Evolutionary conservation across 2,329 filamentous ascomycete genomes (phyloP).

Genomic region (Neofusicoccum ribis): DNA sequence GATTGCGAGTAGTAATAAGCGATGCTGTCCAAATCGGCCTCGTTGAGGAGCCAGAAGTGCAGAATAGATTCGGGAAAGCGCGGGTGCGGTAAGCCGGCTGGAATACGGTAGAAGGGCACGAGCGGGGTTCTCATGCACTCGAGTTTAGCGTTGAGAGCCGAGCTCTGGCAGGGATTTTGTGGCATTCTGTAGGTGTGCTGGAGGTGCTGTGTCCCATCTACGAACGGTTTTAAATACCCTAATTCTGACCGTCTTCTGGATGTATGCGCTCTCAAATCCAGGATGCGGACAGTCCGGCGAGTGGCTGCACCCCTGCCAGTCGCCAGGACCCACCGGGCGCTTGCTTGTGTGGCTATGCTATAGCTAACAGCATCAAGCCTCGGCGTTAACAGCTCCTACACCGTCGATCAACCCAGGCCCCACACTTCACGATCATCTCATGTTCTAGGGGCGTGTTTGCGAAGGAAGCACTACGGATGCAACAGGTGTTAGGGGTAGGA

Average conservation of each 20-base stretch:
- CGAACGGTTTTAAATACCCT: not conserved
- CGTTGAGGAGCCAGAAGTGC: constrained; percentile 74
- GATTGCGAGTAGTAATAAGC: constrained; percentile 74
- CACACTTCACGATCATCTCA: no score
- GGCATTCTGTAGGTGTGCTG: not conserved
- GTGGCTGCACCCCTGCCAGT: not conserved
- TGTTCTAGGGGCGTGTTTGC: no score
- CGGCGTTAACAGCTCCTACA: no score
- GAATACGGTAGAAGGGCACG: constrained; percentile 58
- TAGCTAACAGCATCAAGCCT: no score
- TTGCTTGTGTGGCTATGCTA: not conserved
- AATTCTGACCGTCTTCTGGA: not conserved
- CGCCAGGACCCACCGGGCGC: not conserved
- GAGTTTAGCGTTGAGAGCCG: not conserved
- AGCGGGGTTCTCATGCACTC: constrained; percentile 36
- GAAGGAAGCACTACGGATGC: no score
- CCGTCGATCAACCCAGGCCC: no score
- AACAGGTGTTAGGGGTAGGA: no score
- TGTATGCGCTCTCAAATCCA: not conserved
- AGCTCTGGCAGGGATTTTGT: not conserved
- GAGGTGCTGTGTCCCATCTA: not conserved
- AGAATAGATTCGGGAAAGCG: constrained; percentile 67
- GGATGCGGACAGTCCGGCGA: not conserved
- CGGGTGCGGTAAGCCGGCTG: constrained; percentile 61
- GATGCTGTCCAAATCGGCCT: constrained; percentile 67